A percentile compares a stretch with the other conserved stretches of the same genome.
Evolutionary conservation across 805 yeast genomes (phyloP).

Genomic region (Candida anglica): DNA sequence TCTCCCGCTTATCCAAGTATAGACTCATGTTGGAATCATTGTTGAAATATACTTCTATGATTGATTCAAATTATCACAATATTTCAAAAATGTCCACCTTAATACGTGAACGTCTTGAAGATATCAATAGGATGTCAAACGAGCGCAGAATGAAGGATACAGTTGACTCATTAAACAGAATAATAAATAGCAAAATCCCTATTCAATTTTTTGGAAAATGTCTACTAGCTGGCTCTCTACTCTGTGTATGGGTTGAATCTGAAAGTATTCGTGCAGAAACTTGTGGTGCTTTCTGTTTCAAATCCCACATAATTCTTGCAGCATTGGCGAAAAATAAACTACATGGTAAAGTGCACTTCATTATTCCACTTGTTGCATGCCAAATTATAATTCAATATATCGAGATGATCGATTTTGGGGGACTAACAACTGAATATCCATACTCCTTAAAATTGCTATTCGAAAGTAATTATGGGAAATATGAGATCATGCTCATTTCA

Average conservation of each 20-base stretch:
- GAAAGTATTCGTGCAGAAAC: slow-evolving; percentile 6
- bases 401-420: slow-evolving; percentile 17
- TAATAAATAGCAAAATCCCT: slow-evolving; percentile 16
- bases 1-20: slow-evolving; percentile 47
- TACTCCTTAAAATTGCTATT: slow-evolving; percentile 41
- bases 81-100: slow-evolving; percentile 10
- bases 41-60: slow-evolving; percentile 17
- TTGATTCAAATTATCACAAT: slow-evolving; percentile 11
- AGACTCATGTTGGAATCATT: slow-evolving; percentile 46
- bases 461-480: slow-evolving; percentile 37
- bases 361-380: slow-evolving; percentile 44
- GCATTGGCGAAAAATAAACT: neutral
- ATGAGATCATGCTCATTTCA: slow-evolving; percentile 42
- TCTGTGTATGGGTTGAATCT: slow-evolving; percentile 34
- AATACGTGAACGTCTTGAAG: slow-evolving; percentile 17
- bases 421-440: slow-evolving; percentile 26
- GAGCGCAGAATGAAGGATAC: slow-evolving; percentile 15
- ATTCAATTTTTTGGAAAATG: slow-evolving; percentile 46
- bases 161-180: slow-evolving; percentile 8
- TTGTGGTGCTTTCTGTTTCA: slow-evolving; percentile 23
- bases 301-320: neutral
- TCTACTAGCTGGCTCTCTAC: slow-evolving; percentile 40
- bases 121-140: slow-evolving; percentile 20
- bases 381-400: slow-evolving; percentile 16
- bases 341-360: slow-evolving; percentile 19